Evolutionary conservation across 1,284 basidiomycete species (phyloP).

Genomic region (Papiliotrema nemorosa): DNA sequence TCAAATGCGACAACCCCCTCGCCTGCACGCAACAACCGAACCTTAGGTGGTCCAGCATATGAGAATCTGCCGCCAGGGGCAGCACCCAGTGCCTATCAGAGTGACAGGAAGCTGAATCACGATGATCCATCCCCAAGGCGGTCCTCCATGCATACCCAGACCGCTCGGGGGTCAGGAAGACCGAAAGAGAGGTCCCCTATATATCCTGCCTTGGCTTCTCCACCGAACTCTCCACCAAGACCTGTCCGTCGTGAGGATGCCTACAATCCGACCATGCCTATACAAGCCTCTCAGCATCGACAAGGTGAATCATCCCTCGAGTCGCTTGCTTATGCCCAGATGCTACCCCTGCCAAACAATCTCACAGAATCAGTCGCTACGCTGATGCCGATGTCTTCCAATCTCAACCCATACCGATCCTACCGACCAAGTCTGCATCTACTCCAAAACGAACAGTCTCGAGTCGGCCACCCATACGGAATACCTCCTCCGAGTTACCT

Average conservation of each 20-base stretch:
- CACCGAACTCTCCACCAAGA: conserved; percentile 1
- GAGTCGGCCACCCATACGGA: background rate
- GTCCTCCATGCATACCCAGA: background rate
- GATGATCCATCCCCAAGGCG: background rate
- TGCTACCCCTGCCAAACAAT: background rate
- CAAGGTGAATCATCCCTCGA: background rate
- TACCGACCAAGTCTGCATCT: too few species aligned
- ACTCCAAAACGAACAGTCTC: background rate
- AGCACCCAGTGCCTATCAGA: conserved; percentile 4
- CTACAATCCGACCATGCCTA: background rate
- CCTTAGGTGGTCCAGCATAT: conserved; percentile 11
- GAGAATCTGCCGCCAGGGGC: conserved; percentile 12
- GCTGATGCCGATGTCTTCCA: background rate
- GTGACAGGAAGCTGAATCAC: background rate
- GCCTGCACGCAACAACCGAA: background rate
- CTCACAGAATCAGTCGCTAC: background rate
- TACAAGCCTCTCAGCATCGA: background rate
- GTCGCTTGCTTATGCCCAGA: background rate
- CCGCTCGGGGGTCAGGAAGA: background rate
- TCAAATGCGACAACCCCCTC: background rate
- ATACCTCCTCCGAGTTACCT: background rate
- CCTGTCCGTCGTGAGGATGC: background rate
- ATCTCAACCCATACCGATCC: background rate
- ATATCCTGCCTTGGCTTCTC: conserved; percentile 7
- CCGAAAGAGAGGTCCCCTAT: background rate